Evolutionary conservation across 345 rosid species (phyloP), one percentile per base, ranked within the genome.

Genomic region (Lepidium didymum): DNA sequence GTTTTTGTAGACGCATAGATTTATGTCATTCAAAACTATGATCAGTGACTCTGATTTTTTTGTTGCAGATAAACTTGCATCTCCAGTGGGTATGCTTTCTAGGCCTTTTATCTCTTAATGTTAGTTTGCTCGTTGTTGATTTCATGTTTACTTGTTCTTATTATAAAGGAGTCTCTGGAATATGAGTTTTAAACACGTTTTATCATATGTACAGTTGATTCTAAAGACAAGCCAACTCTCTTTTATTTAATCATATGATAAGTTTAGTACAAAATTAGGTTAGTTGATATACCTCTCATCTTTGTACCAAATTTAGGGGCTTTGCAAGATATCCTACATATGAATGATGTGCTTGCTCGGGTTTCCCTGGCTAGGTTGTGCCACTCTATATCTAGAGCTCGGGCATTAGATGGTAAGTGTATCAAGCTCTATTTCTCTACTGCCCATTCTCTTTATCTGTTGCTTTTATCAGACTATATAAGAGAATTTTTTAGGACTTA

Each of bases 321-420:
- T 43, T 78, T 94, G 89, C 97, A 86, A 74, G 99, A 94, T 85
- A 91, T 94, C 72, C 97, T 94, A 65, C 99, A 94, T 83, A 82
- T 94, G 81, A 96, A 91, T 75, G 99, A 94, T 78, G 99, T 94
- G 60, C 96, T 94, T 69, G 99, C 99, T 46, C 86, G 99, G 84
- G 96, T 94, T 59, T 73, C 97, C 69, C 79, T 94, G 77, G 97
- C 96, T 78, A 91, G 85, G 84, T 76, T 94, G 76, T 94, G 99
- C 71, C 93, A 94, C 75, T 64, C 86, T 47, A 82, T 94, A 78
- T 77, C 96, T 40, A 89, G 90, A 81, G 96, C 99, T 64, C 96
- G 96, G 41, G 85, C 96, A 1, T 84, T 94, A 54, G 99, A 94
- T 87, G 99, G 99, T 91, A 81, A 79, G 67, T 56, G 13, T 58